Base-by-base conservation (phyloP, 2,329 filamentous ascomycete species). In the Cladosporium sp. region DNA sequence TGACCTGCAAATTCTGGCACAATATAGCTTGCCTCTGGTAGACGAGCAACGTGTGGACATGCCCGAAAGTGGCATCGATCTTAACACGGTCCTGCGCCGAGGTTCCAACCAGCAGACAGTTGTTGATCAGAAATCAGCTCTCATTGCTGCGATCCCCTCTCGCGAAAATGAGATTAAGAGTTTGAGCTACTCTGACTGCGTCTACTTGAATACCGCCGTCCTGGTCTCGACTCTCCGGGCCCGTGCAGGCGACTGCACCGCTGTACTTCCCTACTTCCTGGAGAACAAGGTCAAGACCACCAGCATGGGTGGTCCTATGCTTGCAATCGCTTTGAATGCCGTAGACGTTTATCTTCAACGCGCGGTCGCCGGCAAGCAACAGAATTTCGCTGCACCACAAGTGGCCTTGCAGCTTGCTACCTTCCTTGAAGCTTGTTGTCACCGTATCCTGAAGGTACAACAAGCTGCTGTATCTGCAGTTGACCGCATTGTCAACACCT, bases 31-130 rank as follows among this genome's bases (percentile, higher is more conserved):
- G 32, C 91, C 95, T 0, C 81, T 99, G 64, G 90, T 99, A 36
- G 88, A 93, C 2, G 92, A 97, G 75, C 91, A 96, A 75, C 88
- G 93, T 66, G 90, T 92, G 34, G 93, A 97, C 72, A 90, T 96
- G 74, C 86, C 95, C 11, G 95, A 99, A 78, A 97, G 93, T 76
- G 95, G 98, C 71, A 94, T 99, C 65, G 95, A 99, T 74, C 86
- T 99, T 49, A 98, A 99, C 74, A 96, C 93, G 0, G 91, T 98
- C 21, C 83, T 99, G 60, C 89, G 94, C 67, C 88, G 95, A 68
- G 94, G 93, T 21, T 92, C 92, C 82, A 92, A 88, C 69, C 87
- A 89, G 6, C 91, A 94, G 34, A 88, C 93, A 68, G 89, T 92
- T 64, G 80, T 88, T 1, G 86, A 90, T 68, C 93, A 97, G 76